Evolutionary conservation across 108 stramenopile species (phyloP).

Genomic region (Cyclotella cryptica): DNA sequence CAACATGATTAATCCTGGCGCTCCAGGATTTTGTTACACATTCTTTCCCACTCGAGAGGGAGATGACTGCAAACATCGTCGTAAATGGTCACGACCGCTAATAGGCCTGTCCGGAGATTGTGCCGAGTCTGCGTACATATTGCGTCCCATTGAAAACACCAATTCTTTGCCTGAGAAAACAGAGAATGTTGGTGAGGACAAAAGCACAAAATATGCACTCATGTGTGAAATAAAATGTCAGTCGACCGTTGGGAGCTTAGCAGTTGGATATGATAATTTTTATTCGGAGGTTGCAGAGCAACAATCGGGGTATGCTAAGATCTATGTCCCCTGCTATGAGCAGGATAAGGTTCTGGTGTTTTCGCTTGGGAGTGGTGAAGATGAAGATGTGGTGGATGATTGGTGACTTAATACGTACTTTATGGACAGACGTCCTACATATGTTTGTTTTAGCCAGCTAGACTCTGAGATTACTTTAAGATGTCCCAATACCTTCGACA

Average conservation of each 20-base stretch:
- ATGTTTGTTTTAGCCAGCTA: too few species aligned
- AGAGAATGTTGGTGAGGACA: slow-evolving; percentile 36
- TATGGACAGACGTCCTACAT: too few species aligned
- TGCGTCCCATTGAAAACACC: slow-evolving; percentile 71
- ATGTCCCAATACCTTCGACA: too few species aligned
- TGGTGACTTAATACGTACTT: slow-evolving; percentile 10
- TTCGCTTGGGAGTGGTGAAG: slow-evolving; percentile 64
- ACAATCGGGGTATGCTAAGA: slow-evolving; percentile 90
- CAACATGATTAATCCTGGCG: slow-evolving; percentile 95
- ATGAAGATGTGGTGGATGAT: slow-evolving; percentile 34
- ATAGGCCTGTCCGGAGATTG: slow-evolving; percentile 96
- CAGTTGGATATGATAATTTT: slow-evolving; percentile 90
- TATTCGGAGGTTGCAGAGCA: slow-evolving; percentile 58
- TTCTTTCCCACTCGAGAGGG: slow-evolving; percentile 83
- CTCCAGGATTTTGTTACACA: slow-evolving; percentile 94
- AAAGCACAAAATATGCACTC: slow-evolving; percentile 77
- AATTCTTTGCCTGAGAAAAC: slow-evolving; percentile 7
- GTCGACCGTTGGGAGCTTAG: slow-evolving; percentile 93
- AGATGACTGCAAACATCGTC: slow-evolving; percentile 48
- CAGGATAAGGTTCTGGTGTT: slow-evolving; percentile 93
- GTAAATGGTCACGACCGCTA: slow-evolving; percentile 77
- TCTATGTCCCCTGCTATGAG: slow-evolving; percentile 95
- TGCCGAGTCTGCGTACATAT: slow-evolving; percentile 95
- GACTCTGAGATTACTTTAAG: too few species aligned
- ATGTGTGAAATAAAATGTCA: slow-evolving; percentile 93